These are phyloP conservation scores for Brasenia schreberi DNA, from an alignment of 164 flowering plant species.

Conservation along the genomic window DNA sequence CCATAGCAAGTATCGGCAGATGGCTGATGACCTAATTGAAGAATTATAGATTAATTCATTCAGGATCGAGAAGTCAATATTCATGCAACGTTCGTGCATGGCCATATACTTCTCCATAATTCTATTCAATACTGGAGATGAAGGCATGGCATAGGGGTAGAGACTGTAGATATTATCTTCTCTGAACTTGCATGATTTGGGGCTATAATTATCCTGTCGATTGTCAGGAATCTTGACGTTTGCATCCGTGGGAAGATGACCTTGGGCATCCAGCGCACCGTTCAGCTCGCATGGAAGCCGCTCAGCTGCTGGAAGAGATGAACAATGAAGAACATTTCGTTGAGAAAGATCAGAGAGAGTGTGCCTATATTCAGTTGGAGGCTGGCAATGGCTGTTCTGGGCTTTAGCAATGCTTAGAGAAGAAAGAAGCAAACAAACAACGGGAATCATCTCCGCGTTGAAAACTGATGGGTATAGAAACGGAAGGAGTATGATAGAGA, in stretches of 20 bases:
- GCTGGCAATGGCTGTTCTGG: too few species aligned
- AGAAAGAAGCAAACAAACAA: too few species aligned
- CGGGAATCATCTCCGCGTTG: too few species aligned
- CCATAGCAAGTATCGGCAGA: not conserved
- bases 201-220: not conserved
- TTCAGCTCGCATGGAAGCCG: not conserved
- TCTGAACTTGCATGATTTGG: too few species aligned
- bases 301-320: not conserved
- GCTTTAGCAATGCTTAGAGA: too few species aligned
- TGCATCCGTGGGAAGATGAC: not conserved
- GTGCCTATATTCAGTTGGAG: not conserved
- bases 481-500: too few species aligned
- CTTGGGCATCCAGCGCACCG: not conserved
- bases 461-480: too few species aligned
- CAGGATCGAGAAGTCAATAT: not conserved
- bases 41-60: not conserved
- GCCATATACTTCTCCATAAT: too few species aligned
- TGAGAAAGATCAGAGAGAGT: not conserved
- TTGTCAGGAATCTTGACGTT: not conserved
- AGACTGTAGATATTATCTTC: not conserved
- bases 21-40: too few species aligned
- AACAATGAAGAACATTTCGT: slow-evolving; percentile 1
- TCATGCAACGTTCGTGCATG: too few species aligned
- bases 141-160: too few species aligned
- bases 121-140: too few species aligned